These are phyloP conservation scores for Tympanopsis confertula DNA, from an alignment of 2,329 filamentous ascomycete species.

Conservation along the genomic window DNA sequence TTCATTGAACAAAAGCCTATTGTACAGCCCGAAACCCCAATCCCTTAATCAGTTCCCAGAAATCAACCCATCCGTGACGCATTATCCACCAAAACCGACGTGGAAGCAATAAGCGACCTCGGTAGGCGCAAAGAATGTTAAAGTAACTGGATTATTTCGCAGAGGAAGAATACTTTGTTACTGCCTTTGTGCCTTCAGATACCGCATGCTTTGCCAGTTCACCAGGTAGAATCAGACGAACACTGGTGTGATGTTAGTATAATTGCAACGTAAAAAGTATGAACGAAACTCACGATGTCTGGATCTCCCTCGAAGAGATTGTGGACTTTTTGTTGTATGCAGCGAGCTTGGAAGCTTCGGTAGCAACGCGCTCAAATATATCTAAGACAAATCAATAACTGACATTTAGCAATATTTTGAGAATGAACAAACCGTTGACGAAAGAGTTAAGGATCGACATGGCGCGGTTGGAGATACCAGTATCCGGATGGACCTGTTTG, in stretches of 20 bases:
- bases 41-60: too few relatives aligned
- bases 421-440: conserved; percentile 68
- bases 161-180: conserved; percentile 66
- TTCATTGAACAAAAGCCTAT: too few relatives aligned
- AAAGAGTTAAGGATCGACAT: conserved; percentile 99
- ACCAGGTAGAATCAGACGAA: conserved; percentile 58
- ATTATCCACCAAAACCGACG: neutral
- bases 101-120: neutral
- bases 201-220: conserved; percentile 66
- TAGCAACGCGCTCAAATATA: conserved; percentile 98
- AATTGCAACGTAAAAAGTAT: conserved; percentile 66
- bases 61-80: neutral
- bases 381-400: conserved; percentile 39
- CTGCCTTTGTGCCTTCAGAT: conserved; percentile 64
- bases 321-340: conserved; percentile 99
- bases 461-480: conserved; percentile 98
- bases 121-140: conserved; percentile 23
- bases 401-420: neutral
- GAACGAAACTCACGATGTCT: conserved; percentile 65
- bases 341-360: conserved; percentile 95
- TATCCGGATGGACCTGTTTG: conserved; percentile 99
- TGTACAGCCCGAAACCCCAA: too few relatives aligned
- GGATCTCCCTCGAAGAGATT: conserved; percentile 97
- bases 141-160: conserved; percentile 48
- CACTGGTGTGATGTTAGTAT: conserved; percentile 42